These are phyloP conservation scores for Naganishia friedmannii DNA, from an alignment of 768 basidiomycete genomes.

Conservation along the genomic window DNA sequence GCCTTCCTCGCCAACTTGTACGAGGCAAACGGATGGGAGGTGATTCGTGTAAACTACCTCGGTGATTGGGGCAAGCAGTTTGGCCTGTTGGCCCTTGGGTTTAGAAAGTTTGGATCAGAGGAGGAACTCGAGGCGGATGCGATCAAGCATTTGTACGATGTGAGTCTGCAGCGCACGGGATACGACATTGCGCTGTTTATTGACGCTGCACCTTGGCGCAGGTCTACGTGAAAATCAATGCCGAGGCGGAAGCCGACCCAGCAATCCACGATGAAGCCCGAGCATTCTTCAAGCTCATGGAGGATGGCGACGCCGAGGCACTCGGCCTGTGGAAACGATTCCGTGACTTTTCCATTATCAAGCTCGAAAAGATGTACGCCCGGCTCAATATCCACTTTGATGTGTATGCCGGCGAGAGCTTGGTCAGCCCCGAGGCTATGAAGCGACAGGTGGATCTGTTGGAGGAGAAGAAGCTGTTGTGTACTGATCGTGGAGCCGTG, in stretches of 20 bases:
- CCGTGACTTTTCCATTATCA: constrained; percentile 84
- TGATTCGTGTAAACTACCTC: constrained; percentile 86
- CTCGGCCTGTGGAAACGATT: constrained; percentile 86
- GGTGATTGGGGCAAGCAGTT: constrained; percentile 99
- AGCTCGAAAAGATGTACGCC: constrained; percentile 83
- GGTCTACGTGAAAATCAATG: constrained; percentile 89
- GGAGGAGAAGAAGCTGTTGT: constrained; percentile 56
- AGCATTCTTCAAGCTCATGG: constrained; percentile 89
- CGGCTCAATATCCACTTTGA: constrained; percentile 87
- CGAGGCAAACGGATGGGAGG: constrained; percentile 87
- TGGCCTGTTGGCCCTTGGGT: constrained; percentile 84
- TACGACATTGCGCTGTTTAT: neutral
- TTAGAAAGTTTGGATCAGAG: constrained; percentile 83
- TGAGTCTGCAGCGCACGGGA: constrained; percentile 8
- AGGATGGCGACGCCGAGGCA: constrained; percentile 80
- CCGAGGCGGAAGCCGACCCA: constrained; percentile 51
- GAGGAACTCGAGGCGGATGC: constrained; percentile 79
- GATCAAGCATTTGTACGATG: constrained; percentile 88
- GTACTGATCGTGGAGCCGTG: constrained; percentile 68
- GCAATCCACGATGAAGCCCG: constrained; percentile 70
- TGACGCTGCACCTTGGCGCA: constrained; percentile 17
- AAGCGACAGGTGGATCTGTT: constrained; percentile 68
- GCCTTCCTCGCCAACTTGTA: constrained; percentile 87
- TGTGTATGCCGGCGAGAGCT: constrained; percentile 77
- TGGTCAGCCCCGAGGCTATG: constrained; percentile 68